phyloP scores from a whole-genome alignment of 1,139 yeast genomes.

The Blastobotrys niveus region DNA sequence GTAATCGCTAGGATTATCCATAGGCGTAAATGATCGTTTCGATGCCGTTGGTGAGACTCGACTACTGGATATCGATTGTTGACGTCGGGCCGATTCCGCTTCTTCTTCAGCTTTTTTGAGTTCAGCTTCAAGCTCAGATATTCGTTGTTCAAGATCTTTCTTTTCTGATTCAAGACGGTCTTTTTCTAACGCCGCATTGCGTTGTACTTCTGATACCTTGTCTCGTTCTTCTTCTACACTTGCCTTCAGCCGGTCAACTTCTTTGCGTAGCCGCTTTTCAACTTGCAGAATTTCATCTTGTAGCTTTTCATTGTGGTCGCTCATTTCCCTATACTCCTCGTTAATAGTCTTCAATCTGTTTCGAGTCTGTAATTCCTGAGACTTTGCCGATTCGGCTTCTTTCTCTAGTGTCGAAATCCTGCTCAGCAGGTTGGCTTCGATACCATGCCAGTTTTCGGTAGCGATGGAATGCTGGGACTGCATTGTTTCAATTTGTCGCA shows the following conservation, averaged over 20 bases:
- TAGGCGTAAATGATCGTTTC: no score
- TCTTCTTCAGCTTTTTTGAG: not conserved
- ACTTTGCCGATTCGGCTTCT: slow-evolving; percentile 33
- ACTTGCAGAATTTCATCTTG: slow-evolving; percentile 31
- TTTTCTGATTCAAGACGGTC: no score
- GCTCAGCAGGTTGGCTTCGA: slow-evolving; percentile 48
- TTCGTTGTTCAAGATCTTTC: no score
- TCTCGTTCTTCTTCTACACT: not conserved
- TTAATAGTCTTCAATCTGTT: slow-evolving; percentile 24
- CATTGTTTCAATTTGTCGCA: slow-evolving; percentile 46
- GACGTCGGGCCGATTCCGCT: no score
- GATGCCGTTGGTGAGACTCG: no score
- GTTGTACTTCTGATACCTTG: not conserved
- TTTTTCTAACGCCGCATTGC: no score
- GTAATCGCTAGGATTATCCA: no score
- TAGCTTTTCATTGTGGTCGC: slow-evolving; percentile 25
- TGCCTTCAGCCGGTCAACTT: not conserved
- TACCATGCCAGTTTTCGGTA: slow-evolving; percentile 58
- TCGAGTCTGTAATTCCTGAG: slow-evolving; percentile 25
- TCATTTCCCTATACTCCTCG: slow-evolving; percentile 21
- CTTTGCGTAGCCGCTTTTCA: no score
- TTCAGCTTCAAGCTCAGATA: slow-evolving; percentile 2
- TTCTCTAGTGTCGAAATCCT: slow-evolving; percentile 45
- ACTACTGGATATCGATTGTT: no score
- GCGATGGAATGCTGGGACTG: slow-evolving; percentile 66